Evolutionary conservation across 2,329 filamentous ascomycete species (phyloP).

Genomic region (Alternaria brassicae): DNA sequence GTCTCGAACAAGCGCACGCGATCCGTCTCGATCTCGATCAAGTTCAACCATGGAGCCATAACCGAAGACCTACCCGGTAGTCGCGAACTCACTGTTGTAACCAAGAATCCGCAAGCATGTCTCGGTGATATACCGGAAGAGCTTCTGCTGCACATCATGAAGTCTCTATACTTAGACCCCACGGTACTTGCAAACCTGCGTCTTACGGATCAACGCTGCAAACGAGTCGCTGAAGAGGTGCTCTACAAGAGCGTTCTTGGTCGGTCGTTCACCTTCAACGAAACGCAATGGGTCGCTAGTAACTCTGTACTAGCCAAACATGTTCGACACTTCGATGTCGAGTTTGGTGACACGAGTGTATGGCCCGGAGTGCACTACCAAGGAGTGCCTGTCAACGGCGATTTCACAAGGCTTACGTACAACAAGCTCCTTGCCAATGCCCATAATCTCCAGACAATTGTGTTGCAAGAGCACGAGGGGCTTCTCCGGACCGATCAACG

Average conservation of each 20-base stretch:
- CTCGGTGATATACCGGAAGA: conserved; percentile 15
- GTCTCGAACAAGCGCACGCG: background rate
- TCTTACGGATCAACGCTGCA: conserved; percentile 7
- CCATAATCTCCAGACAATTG: background rate
- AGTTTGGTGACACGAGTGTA: background rate
- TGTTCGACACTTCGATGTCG: background rate
- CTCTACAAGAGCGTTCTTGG: conserved; percentile 1
- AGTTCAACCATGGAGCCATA: background rate
- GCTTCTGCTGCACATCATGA: conserved; percentile 3
- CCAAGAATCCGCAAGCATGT: conserved; percentile 5
- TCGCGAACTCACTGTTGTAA: background rate
- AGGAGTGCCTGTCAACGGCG: background rate
- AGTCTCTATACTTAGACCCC: background rate
- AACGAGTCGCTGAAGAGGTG: conserved; percentile 5
- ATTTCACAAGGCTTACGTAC: background rate
- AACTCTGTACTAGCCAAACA: background rate
- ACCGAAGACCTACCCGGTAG: background rate
- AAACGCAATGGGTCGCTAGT: background rate
- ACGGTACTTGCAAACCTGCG: conserved; percentile 5
- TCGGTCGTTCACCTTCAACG: background rate
- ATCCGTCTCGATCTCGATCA: background rate
- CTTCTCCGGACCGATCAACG: background rate
- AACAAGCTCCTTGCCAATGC: background rate
- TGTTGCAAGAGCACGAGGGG: background rate
- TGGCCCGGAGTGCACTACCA: background rate